Evolutionary conservation across 192 early-diverging fungal genomes (phyloP).

Genomic region (Oehlia diaphana): DNA sequence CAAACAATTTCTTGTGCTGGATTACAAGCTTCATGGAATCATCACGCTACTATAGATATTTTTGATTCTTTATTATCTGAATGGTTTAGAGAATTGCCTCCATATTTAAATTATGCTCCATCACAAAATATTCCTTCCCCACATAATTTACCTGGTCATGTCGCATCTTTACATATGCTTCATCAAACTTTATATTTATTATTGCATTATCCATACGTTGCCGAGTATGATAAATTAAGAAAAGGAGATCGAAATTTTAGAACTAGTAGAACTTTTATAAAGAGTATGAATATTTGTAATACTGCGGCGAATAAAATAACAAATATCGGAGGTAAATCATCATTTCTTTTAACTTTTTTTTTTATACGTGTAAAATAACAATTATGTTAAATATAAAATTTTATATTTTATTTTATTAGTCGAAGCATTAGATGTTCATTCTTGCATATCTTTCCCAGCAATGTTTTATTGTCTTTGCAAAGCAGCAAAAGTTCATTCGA

Average conservation of each 20-base stretch:
- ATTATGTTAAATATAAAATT: background rate
- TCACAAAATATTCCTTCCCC: background rate
- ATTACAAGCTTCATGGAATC: constrained; percentile 34
- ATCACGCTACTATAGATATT: constrained; percentile 39
- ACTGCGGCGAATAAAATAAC: constrained; percentile 20
- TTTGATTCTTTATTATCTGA: constrained; percentile 37
- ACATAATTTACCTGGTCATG: constrained; percentile 17
- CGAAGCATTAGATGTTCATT: constrained; percentile 17
- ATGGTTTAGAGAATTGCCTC: constrained; percentile 49
- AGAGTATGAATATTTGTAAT: constrained; percentile 11
- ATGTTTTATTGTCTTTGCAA: constrained; percentile 24
- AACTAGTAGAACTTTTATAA: constrained; percentile 15
- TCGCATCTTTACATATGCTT: constrained; percentile 18
- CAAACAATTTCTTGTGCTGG: constrained; percentile 30
- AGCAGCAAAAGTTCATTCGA: constrained; percentile 26
- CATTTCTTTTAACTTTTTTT: background rate
- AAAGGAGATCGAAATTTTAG: background rate
- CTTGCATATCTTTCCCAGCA: constrained; percentile 14
- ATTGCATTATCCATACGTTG: constrained; percentile 26
- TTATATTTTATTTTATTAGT: constrained; percentile 9
- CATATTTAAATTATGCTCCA: constrained; percentile 39
- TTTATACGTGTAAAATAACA: background rate
- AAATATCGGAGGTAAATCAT: constrained; percentile 23
- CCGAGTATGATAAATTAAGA: background rate
- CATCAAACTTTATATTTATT: constrained; percentile 18